Base-by-base conservation (phyloP, 371 early-diverging fungal genomes). In the Choanephora cucurbitarum region DNA sequence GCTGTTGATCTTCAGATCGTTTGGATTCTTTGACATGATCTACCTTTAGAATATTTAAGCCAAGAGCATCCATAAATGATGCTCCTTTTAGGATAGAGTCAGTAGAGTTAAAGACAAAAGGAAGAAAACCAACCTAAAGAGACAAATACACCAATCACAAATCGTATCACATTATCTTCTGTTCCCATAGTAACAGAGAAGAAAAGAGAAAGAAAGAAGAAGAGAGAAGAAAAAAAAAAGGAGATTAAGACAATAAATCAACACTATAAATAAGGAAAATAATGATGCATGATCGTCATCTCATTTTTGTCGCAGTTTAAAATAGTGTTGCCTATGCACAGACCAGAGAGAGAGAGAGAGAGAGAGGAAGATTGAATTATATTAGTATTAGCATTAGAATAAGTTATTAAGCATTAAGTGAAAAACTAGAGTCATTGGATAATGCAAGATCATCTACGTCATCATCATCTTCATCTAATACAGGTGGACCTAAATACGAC, bases 41-140 rank as follows among this genome's bases (percentile, higher is more conserved):
- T 33, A 84, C 64, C 55, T 84, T 84, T 33, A 85, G 73, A 41
- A 88, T 62, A 64, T 88, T 88, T 32, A 85, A 62, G 1, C 88
- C 88, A 24, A 85, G 76, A n/a, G 88, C 88, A 57, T 88, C 85
- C 78, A 88, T 76, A 49, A 84, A 72, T 13, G 84, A 82, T 22
- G 86, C 82, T 31, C 74, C 75, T n/a, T n/a, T n/a, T 69, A 57
- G 33, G 37, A 6, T 44, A 6, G 42, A 57, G 28, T 28, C 28
- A 28, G 28, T 28, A 28, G 3, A n/a, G n/a, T n/a, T n/a, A n/a
- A 7, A 3, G 28, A 28, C 7, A 28, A 5, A 28, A 28, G 5
- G 7, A 28, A 28, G 28, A 28, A 17, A 11, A 22, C 19, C 3
- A 60, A 75, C 77, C 73, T 52, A 87, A 55, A 33, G 85, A 85